Percentiles rank a stretch among this genome's conserved stretches.
Conservation (phyloP, 2,329 filamentous ascomycete species). For the Cercospora canescens region DNA sequence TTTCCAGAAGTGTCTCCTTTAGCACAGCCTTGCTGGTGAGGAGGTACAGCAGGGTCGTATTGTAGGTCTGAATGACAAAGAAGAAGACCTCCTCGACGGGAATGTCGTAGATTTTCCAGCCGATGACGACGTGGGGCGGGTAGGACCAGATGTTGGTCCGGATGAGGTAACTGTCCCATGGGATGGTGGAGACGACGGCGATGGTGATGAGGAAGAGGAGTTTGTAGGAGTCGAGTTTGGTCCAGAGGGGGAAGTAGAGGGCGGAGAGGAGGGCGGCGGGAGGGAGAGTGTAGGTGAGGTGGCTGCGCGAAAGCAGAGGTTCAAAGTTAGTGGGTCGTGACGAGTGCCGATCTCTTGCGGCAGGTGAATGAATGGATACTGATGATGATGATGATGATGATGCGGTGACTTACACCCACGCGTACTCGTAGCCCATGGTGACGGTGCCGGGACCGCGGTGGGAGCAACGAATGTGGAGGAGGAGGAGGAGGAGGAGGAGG, state of each 20-base stretch:
- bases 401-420: constrained; percentile 56
- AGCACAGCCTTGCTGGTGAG: constrained; percentile 64
- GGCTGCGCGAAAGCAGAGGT: constrained; percentile 51
- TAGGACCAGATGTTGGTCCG: constrained; percentile 70
- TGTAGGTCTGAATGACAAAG: constrained; percentile 76
- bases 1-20: constrained; percentile 54
- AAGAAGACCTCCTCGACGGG: constrained; percentile 75
- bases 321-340: constrained; percentile 4
- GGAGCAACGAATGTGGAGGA: constrained; percentile 1
- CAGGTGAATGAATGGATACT: background rate
- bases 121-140: constrained; percentile 63
- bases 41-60: constrained; percentile 67
- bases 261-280: constrained; percentile 60
- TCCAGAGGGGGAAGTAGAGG: constrained; percentile 62
- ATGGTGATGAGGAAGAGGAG: constrained; percentile 61
- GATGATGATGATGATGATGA: background rate
- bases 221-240: constrained; percentile 63
- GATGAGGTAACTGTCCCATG: constrained; percentile 77
- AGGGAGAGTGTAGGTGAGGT: constrained; percentile 68
- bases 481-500: background rate
- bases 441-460: background rate
- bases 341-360: constrained; percentile 7
- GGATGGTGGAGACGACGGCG: constrained; percentile 67
- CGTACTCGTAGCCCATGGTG: constrained; percentile 62
- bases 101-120: constrained; percentile 63